These are phyloP conservation scores for Wickerhamiella sorbophila DNA, from an alignment of 805 yeast genomes.

Conservation along the genomic window DNA sequence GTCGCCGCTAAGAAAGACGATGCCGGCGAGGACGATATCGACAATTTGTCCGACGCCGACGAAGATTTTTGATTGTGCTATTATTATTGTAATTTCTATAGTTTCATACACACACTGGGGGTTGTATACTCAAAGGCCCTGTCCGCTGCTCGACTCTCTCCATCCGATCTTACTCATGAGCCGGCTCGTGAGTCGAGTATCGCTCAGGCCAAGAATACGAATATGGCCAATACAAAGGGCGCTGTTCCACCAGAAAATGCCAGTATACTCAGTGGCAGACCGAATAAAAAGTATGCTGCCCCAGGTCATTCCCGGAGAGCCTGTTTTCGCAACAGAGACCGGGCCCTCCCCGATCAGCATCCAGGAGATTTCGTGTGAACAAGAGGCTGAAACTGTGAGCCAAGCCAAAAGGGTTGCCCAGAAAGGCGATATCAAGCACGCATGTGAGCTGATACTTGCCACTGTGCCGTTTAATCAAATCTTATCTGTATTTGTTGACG, in stretches of 20 bases:
- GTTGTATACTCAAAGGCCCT: too few species aligned
- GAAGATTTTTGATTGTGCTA: slow-evolving; percentile 13
- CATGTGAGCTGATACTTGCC: slow-evolving; percentile 7
- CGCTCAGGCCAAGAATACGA: background rate
- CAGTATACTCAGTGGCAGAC: background rate
- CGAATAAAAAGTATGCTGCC: slow-evolving; percentile 6
- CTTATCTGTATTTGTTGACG: slow-evolving; percentile 8
- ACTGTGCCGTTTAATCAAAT: slow-evolving; percentile 11
- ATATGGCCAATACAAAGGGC: background rate
- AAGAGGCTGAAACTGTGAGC: background rate
- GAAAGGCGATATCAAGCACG: slow-evolving; percentile 4
- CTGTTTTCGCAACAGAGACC: background rate
- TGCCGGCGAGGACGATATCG: slow-evolving; percentile 16
- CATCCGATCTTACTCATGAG: background rate
- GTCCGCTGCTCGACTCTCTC: too few species aligned
- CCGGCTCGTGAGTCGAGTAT: background rate
- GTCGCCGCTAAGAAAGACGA: slow-evolving; percentile 50
- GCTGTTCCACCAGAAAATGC: background rate
- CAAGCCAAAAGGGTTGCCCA: slow-evolving; percentile 3
- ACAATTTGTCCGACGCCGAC: slow-evolving; percentile 17
- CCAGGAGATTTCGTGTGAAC: background rate
- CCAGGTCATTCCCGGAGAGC: background rate
- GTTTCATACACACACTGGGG: too few species aligned
- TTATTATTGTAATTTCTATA: too few species aligned
- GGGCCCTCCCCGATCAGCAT: background rate